phyloP scores from a whole-genome alignment of 2,329 filamentous ascomycete genomes.

The Parafenestella ontariensis region DNA sequence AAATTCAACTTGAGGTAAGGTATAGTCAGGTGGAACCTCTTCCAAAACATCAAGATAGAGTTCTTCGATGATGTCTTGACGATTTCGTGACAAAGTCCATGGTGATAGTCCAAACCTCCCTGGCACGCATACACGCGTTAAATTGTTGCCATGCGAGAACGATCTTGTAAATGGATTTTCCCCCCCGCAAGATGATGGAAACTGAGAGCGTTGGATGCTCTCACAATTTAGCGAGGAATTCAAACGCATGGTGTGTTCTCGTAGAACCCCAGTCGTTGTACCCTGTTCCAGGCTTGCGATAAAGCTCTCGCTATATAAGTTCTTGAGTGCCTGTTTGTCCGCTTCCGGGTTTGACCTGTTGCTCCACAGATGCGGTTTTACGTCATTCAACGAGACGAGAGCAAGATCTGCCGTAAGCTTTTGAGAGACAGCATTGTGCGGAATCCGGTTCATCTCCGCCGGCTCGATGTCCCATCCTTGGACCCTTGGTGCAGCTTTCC shows the following conservation, averaged over 20 bases:
- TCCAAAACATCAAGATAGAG: conserved; percentile 1
- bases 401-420: neutral
- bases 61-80: conserved; percentile 12
- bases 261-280: conserved; percentile 5
- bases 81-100: conserved; percentile 9
- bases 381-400: neutral
- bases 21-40: no score
- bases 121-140: conserved; percentile 6
- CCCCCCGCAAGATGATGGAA: conserved; percentile 1
- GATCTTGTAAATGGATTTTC: conserved; percentile 1
- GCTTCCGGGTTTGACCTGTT: neutral
- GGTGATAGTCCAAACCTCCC: conserved; percentile 2
- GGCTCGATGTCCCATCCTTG: conserved; percentile 14
- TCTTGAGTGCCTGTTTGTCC: neutral
- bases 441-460: conserved; percentile 8
- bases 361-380: neutral
- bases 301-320: neutral
- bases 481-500: neutral
- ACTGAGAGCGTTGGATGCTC: neutral
- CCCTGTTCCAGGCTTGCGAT: neutral
- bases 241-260: conserved; percentile 6
- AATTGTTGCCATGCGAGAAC: neutral
- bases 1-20: neutral
- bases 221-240: conserved; percentile 5
- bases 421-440: neutral